Percentiles rank a stretch among this genome's conserved stretches.
Evolutionary conservation across 2,329 filamentous ascomycete species (phyloP).

Genomic region (Pseudogymnoascus verrucosus): DNA sequence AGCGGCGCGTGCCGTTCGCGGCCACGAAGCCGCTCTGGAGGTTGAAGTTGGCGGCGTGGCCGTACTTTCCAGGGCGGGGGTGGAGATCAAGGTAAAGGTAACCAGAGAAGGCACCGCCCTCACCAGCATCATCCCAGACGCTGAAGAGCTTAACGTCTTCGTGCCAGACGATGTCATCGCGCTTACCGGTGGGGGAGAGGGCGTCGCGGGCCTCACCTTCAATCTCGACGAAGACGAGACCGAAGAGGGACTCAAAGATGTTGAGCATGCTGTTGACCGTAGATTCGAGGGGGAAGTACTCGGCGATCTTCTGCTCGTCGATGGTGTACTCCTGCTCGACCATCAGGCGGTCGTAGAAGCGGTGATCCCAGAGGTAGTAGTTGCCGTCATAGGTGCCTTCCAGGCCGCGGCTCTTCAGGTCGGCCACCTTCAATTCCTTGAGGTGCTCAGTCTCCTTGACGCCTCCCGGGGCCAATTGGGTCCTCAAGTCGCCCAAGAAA

Average conservation of each 20-base stretch:
- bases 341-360: conserved; percentile 73
- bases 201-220: conserved; percentile 51
- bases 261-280: conserved; percentile 71
- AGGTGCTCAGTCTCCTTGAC: conserved; percentile 62
- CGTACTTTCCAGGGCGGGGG: conserved; percentile 74
- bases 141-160: conserved; percentile 75
- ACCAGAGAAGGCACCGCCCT: conserved; percentile 66
- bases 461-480: conserved; percentile 60
- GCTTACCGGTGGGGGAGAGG: conserved; percentile 25
- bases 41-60: conserved; percentile 79
- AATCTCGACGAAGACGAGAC: conserved; percentile 69
- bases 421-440: conserved; percentile 65
- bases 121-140: conserved; percentile 69
- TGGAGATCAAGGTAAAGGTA: conserved; percentile 79
- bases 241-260: conserved; percentile 78
- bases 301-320: conserved; percentile 70
- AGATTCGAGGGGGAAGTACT: conserved; percentile 72
- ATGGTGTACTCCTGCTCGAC: conserved; percentile 73
- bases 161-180: conserved; percentile 60
- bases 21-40: conserved; percentile 63
- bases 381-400: conserved; percentile 50
- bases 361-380: conserved; percentile 77
- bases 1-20: conserved; percentile 60
- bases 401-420: conserved; percentile 51
- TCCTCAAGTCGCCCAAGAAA: conserved; percentile 64